phyloP scores from a whole-genome alignment of 805 yeast species.

The Saccharomyces paradoxus region DNA sequence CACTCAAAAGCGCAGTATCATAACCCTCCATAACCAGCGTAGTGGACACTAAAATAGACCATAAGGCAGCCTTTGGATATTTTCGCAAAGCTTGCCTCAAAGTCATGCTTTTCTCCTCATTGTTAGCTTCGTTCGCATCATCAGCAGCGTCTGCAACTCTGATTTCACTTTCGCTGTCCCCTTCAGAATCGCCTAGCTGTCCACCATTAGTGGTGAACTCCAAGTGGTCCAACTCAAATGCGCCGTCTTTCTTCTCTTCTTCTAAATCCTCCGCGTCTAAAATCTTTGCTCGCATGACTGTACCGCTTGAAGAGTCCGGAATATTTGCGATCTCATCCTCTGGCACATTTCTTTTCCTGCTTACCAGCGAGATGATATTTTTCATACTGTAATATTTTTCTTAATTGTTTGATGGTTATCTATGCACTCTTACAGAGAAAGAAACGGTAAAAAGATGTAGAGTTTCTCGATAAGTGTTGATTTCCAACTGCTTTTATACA shows the following conservation, averaged over 20 bases:
- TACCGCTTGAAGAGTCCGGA: too few relatives aligned
- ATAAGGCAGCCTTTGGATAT: conserved; percentile 41
- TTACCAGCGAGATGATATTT: too few relatives aligned
- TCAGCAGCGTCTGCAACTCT: conserved; percentile 2
- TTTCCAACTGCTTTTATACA: too few relatives aligned
- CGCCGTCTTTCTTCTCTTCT: neutral
- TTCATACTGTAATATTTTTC: too few relatives aligned
- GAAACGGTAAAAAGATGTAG: too few relatives aligned
- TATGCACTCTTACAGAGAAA: too few relatives aligned
- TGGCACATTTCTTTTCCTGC: too few relatives aligned
- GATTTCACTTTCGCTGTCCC: conserved; percentile 1
- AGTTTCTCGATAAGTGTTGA: too few relatives aligned
- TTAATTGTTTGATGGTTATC: too few relatives aligned
- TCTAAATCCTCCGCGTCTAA: neutral
- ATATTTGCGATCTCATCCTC: too few relatives aligned
- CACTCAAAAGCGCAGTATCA: conserved; percentile 35
- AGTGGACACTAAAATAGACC: conserved; percentile 39
- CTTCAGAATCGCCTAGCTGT: conserved; percentile 1
- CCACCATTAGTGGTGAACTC: conserved; percentile 6
- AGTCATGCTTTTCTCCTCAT: conserved; percentile 24
- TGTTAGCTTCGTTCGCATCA: conserved; percentile 16
- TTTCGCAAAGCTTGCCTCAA: conserved; percentile 31
- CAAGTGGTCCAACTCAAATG: conserved; percentile 5
- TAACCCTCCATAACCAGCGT: conserved; percentile 45
- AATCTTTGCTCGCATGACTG: too few relatives aligned